These are phyloP conservation scores for Suhomyces wounanorum DNA, from an alignment of 1,139 yeast species.

Conservation along the genomic window DNA sequence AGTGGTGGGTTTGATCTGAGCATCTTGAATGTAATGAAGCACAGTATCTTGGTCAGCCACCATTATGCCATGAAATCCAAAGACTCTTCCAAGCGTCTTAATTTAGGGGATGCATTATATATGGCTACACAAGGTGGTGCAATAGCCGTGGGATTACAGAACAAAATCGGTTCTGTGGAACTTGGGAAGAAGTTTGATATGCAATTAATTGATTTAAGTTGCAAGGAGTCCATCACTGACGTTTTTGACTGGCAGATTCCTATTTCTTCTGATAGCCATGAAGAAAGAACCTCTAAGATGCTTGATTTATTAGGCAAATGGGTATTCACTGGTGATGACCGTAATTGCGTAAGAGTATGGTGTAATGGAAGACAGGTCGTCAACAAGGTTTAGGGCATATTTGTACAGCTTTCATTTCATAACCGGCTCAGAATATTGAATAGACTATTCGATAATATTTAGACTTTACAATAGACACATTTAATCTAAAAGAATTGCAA, in stretches of 20 bases:
- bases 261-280: slow-evolving; percentile 10
- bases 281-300: slow-evolving; percentile 28
- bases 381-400: slow-evolving; percentile 29
- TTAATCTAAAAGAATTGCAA: not conserved
- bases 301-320: slow-evolving; percentile 75
- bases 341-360: slow-evolving; percentile 82
- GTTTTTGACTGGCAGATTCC: slow-evolving; percentile 69
- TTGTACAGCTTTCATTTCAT: not conserved
- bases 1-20: slow-evolving; percentile 91
- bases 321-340: slow-evolving; percentile 94
- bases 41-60: slow-evolving; percentile 80
- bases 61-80: slow-evolving; percentile 68
- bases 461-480: not conserved
- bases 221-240: slow-evolving; percentile 61
- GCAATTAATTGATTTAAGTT: slow-evolving; percentile 67
- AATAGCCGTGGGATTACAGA: slow-evolving; percentile 60
- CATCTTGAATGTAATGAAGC: slow-evolving; percentile 72
- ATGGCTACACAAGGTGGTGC: slow-evolving; percentile 94
- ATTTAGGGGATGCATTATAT: slow-evolving; percentile 71
- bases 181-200: slow-evolving; percentile 83
- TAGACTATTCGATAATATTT: not conserved
- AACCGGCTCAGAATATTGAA: not conserved
- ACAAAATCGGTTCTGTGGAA: slow-evolving; percentile 67
- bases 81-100: slow-evolving; percentile 49
- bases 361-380: slow-evolving; percentile 71